Evolutionary conservation across 139 green algal species (phyloP), one percentile per base, ranked within the genome.

Genomic region (Micractinium sp.): DNA sequence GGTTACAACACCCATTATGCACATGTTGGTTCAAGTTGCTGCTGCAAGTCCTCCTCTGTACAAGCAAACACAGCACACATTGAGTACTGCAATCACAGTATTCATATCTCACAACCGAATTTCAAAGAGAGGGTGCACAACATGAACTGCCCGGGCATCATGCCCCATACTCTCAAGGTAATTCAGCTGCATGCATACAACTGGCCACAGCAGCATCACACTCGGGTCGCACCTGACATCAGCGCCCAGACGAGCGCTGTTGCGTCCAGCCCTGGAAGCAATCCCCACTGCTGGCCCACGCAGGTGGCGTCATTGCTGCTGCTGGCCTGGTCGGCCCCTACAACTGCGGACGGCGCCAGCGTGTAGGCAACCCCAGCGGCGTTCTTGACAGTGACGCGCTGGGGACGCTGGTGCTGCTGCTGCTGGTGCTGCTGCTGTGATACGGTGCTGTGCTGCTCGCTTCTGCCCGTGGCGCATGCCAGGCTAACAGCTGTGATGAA

Each of bases 281-380:
- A 66, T 9, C 89, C 89, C 89, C 82, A 91, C 35, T 76, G 39
- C 81, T 86, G 33, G 22, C 20, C 74, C n/a, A 76, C 20, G 36
- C 60, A 31, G 31, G 39, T n/a, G 29, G 27, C 35, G 9, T 27
- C 22, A 19, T 3, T 31, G 13, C 31, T 20, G 29, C 39, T 15
- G 33, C 67, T 23, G 0, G 38, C 18, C 12, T 67, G 39, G n/a
- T 18, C 47, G 3, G n/a, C 18, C 27, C 27, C n/a, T 1, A 61
- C 61, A 22, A 69, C 36, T 0, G 81, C 41, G 7, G 86, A 67
- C 27, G 86, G 67, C 0, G 81, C 33, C 25, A 92, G 47, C 27
- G 87, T 91, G 85, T 82, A 92, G 27, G 76, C 86, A 47, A 92
- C 81, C 20, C 90, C 90, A 1, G 90, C 90, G 60, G 90, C 90